Percentiles rank a stretch among this genome's conserved stretches.
phyloP scores from a whole-genome alignment of 192 early-diverging fungal species.

The Backusella westeae region DNA sequence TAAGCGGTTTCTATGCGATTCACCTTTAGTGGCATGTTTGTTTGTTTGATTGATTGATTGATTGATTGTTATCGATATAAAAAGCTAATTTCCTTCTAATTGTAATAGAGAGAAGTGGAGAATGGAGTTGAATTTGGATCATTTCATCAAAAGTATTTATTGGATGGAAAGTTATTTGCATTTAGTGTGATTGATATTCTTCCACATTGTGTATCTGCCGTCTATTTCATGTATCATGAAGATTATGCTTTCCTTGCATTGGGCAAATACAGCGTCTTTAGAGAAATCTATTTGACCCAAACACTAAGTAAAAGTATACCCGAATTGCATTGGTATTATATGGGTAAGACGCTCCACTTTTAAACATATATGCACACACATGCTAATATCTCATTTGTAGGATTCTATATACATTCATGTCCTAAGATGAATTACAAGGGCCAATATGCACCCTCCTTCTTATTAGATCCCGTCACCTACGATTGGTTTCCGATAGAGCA shows the following conservation, averaged over 20 bases:
- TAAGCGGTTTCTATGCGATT: conserved; percentile 70
- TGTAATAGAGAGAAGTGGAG: background rate
- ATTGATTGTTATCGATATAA: background rate
- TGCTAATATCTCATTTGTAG: conserved; percentile 5
- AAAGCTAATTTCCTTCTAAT: background rate
- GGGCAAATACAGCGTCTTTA: conserved; percentile 84
- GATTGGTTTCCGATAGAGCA: conserved; percentile 51
- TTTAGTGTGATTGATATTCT: conserved; percentile 93
- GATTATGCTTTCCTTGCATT: conserved; percentile 70
- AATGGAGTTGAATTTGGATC: conserved; percentile 54
- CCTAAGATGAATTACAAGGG: conserved; percentile 95
- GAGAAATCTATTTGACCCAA: conserved; percentile 73
- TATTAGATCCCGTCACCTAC: conserved; percentile 71
- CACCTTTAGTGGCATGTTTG: conserved; percentile 60
- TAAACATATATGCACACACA: background rate
- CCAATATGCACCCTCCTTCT: conserved; percentile 78
- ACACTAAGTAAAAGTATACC: conserved; percentile 42
- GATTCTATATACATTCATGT: conserved; percentile 90
- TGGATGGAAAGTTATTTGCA: conserved; percentile 79
- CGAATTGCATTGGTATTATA: conserved; percentile 80
- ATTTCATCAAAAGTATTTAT: conserved; percentile 91
- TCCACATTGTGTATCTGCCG: conserved; percentile 84
- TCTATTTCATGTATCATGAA: conserved; percentile 96
- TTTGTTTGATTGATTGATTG: background rate
- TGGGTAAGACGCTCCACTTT: conserved; percentile 58